Percentiles rank a stretch among this genome's conserved stretches.
These are phyloP conservation scores for Cyberlindnera galapagoensis DNA, from an alignment of 805 yeast species.

Conservation along the genomic window DNA sequence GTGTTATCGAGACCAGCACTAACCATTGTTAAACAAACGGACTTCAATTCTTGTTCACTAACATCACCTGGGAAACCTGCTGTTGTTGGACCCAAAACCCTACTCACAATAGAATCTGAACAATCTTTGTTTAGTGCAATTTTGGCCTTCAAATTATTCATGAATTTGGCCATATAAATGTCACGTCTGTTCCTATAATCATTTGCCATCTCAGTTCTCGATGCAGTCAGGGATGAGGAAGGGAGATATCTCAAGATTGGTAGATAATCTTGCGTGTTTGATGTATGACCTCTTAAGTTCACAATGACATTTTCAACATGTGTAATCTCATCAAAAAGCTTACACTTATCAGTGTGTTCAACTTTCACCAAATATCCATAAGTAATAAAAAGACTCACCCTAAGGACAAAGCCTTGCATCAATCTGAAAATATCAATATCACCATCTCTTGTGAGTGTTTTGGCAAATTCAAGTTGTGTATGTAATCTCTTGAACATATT, in stretches of 20 bases:
- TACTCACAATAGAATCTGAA: constrained; percentile 29
- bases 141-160: constrained; percentile 23
- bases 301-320: constrained; percentile 51
- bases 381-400: constrained; percentile 43
- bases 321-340: constrained; percentile 45
- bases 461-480: background rate
- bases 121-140: constrained; percentile 23
- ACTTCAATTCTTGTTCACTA: constrained; percentile 38
- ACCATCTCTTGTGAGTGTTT: constrained; percentile 6
- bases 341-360: constrained; percentile 27
- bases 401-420: constrained; percentile 44
- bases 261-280: constrained; percentile 49
- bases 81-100: constrained; percentile 11
- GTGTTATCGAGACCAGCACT: constrained; percentile 77
- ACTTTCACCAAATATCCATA: constrained; percentile 47
- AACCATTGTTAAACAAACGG: constrained; percentile 67
- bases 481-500: constrained; percentile 20
- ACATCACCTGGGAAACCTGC: constrained; percentile 19
- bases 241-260: constrained; percentile 36
- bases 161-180: constrained; percentile 38
- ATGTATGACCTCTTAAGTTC: constrained; percentile 48
- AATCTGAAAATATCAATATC: constrained; percentile 36
- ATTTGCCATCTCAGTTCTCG: constrained; percentile 20
- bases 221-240: constrained; percentile 1
- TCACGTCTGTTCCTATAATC: constrained; percentile 39